Conservation (phyloP, 164 flowering plant species). For the Vitis cinerea region DNA sequence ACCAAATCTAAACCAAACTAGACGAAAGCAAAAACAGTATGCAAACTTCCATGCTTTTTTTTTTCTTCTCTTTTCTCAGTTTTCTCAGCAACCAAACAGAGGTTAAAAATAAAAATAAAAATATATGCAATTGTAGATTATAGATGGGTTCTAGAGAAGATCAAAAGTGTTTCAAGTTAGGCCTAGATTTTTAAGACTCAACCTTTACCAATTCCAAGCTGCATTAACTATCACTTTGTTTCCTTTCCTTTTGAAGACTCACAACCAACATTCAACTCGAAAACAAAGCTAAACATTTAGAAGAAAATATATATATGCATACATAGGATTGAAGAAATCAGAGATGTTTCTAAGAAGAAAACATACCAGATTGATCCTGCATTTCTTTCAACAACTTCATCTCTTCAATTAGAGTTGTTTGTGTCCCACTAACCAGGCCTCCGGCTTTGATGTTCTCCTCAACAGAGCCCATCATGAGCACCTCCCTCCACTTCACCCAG, state of each 20-base stretch:
- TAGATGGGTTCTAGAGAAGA: not conserved
- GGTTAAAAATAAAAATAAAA: not conserved
- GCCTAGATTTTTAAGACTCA: not conserved
- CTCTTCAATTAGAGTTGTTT: conserved; percentile 56
- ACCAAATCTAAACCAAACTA: too few species aligned
- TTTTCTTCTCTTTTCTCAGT: not conserved
- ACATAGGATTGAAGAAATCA: not conserved
- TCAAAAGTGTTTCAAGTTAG: not conserved
- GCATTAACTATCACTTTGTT: too few species aligned
- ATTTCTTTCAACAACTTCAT: conserved; percentile 81
- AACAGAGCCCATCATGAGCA: conserved; percentile 39
- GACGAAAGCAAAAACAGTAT: too few species aligned
- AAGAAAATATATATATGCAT: not conserved
- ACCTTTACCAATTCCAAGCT: not conserved
- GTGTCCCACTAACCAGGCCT: conserved; percentile 34
- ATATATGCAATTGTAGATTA: too few species aligned
- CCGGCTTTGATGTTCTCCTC: conserved; percentile 55
- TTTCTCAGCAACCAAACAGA: conserved; percentile 7
- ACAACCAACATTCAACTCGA: too few species aligned
- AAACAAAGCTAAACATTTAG: not conserved
- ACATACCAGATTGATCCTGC: conserved; percentile 82
- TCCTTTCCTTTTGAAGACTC: too few species aligned
- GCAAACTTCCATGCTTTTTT: too few species aligned
- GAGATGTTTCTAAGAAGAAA: not conserved
- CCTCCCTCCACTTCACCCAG: conserved; percentile 5